Conservation (phyloP, 2,329 filamentous ascomycete species). For the Botrytis hyacinthi region DNA sequence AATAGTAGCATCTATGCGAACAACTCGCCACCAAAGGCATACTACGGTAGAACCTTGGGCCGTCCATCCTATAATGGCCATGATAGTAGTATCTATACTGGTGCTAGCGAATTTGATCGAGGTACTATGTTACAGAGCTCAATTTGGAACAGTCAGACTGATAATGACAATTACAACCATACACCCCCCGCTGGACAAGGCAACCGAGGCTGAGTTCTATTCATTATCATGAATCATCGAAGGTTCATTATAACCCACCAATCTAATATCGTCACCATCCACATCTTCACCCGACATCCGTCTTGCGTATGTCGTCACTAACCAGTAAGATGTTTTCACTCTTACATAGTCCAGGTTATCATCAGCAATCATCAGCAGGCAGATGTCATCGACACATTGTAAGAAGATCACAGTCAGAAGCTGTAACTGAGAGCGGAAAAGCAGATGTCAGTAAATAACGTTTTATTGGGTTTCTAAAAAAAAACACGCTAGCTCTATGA, state of each 20-base stretch:
- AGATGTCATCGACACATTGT: constrained; percentile 14
- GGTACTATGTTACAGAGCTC: constrained; percentile 37
- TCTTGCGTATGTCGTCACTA: constrained; percentile 1
- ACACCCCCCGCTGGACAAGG: constrained; percentile 50
- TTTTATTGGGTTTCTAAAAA: constrained; percentile 30
- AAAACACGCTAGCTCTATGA: constrained; percentile 32
- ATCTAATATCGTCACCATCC: neutral
- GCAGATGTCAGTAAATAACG: constrained; percentile 15
- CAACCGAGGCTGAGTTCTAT: neutral
- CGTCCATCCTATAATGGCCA: constrained; percentile 25
- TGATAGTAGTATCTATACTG: constrained; percentile 31
- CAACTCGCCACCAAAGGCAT: constrained; percentile 35
- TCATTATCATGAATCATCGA: neutral
- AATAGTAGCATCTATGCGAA: constrained; percentile 52
- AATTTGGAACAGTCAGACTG: constrained; percentile 31
- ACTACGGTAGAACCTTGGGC: constrained; percentile 18
- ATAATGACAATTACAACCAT: constrained; percentile 41
- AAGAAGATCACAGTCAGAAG: constrained; percentile 12
- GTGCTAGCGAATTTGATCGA: constrained; percentile 33
- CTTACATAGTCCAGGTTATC: constrained; percentile 1
- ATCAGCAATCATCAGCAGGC: neutral
- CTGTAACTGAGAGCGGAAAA: constrained; percentile 11
- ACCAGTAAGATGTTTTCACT: constrained; percentile 4
- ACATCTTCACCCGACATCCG: constrained; percentile 24
- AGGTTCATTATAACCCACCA: neutral